Base-by-base conservation (phyloP, 345 rosid species). In the Combretum micranthum region DNA sequence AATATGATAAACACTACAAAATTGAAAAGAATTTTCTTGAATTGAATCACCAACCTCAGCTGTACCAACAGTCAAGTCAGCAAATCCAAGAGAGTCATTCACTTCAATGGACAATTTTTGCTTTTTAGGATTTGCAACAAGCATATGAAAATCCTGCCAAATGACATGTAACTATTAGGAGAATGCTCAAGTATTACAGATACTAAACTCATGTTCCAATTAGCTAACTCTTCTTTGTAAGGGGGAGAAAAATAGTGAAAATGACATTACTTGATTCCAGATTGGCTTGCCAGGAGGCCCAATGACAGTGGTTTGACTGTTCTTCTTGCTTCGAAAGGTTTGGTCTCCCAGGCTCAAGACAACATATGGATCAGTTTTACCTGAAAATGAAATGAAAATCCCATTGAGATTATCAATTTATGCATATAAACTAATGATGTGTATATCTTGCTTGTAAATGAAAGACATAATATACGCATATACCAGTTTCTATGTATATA, bases 341-440 rank as follows among this genome's bases (percentile, higher is more conserved):
- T 93, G 97, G 75, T 87, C 88, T 47, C 95, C 97, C 61, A 87
- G 64, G 61, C 82, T 73, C 59, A 93, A 71, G 65, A 82, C 74
- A 73, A 93, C 99, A 79, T 83, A 93, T 44, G 99, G 99, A 79
- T 93, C 99, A 22, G 97, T 85, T 87, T 85, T 89, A 62, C 95
- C 99, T 93, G 81, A 62, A 22, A 72, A 63, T 44, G 55, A 19
- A 37, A 48, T 55, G 20, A 61, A 46, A 48, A 57, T 18, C 39
- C 60, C 20, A 48, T 67, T 15, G 61, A 65, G 37, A 32, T 32
- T 32, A 32, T 5, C 9, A 32, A 32, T 11, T 32, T 4, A 32
- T 11, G 10, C 10, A 32, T 4, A 7, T 32, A 4, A 32, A 7
- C 39, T 32, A 32, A 32, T 32, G 10, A 32, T 32, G 9, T 11